Conservation (phyloP, 2,329 filamentous ascomycete genomes). For the Colletotrichum sp. region DNA sequence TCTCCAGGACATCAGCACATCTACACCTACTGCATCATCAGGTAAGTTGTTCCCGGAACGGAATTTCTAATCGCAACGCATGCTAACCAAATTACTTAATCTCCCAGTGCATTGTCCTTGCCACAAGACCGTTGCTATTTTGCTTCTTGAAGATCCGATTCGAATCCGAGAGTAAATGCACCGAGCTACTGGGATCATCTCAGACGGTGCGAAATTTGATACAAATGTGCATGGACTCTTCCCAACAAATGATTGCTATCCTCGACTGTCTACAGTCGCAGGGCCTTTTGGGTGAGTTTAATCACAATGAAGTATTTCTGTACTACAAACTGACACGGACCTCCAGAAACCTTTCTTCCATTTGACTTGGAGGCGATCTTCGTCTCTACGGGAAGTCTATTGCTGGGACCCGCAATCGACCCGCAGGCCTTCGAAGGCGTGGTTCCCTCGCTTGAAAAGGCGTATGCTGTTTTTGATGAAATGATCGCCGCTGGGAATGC, state of each 20-base stretch:
- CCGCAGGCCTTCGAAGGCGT: constrained; percentile 37
- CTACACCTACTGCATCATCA: constrained; percentile 37
- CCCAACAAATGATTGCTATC: constrained; percentile 38
- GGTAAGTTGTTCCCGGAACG: constrained; percentile 25
- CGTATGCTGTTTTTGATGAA: constrained; percentile 48
- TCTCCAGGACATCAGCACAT: constrained; percentile 34
- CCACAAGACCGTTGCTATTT: constrained; percentile 33
- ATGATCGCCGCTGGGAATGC: constrained; percentile 51
- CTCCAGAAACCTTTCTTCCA: constrained; percentile 50
- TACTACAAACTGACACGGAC: accelerated
- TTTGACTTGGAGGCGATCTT: constrained; percentile 52
- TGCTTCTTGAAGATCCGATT: constrained; percentile 37
- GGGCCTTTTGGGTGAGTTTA: constrained; percentile 46
- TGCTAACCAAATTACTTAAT: background rate
- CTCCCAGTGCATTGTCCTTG: constrained; percentile 35
- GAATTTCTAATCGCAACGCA: no score
- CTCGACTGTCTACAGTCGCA: constrained; percentile 49
- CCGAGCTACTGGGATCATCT: constrained; percentile 41
- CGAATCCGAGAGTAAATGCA: constrained; percentile 27
- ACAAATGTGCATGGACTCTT: constrained; percentile 39
- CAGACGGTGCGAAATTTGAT: constrained; percentile 35
- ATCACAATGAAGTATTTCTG: accelerated
- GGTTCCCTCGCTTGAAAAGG: constrained; percentile 42
- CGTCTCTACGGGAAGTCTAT: constrained; percentile 45
- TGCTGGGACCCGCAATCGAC: constrained; percentile 42